Evolutionary conservation across 2,329 filamentous ascomycete species (phyloP).

Genomic region (Fusarium nodosum): DNA sequence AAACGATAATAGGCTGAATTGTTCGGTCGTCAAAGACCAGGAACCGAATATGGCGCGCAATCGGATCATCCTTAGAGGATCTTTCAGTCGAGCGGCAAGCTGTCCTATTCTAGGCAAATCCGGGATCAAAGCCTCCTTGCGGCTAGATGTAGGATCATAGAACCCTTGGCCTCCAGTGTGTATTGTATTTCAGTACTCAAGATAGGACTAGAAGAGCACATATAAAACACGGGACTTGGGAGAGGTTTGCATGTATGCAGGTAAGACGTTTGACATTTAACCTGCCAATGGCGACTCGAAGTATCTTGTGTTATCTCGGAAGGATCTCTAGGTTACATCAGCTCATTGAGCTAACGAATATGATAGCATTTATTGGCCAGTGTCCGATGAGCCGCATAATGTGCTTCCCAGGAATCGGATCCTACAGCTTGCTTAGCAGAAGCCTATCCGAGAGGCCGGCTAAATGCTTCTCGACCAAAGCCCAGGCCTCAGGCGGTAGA

Average conservation of each 20-base stretch:
- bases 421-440: slow-evolving; percentile 6
- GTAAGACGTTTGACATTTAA: not conserved
- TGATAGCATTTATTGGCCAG: not conserved
- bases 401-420: slow-evolving; percentile 1
- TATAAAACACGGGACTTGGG: not conserved
- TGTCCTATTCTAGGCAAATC: not conserved
- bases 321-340: slow-evolving; percentile 7
- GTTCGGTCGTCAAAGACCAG: fast-evolving
- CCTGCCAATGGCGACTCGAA: not conserved
- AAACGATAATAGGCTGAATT: slow-evolving; percentile 11
- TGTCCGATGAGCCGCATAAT: not conserved
- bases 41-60: not conserved
- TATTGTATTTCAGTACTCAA: not conserved
- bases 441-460: not conserved
- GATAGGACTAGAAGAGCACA: not conserved
- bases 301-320: not conserved
- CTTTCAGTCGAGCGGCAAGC: not conserved
- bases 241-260: not conserved
- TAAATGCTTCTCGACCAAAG: slow-evolving; percentile 9
- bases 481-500: slow-evolving; percentile 3
- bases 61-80: not conserved
- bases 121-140: slow-evolving; percentile 9
- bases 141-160: slow-evolving; percentile 1
- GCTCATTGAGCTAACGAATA: not conserved
- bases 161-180: not conserved